These are phyloP conservation scores for Iberis pinnata DNA, from an alignment of 345 rosid genomes.

Conservation along the genomic window DNA sequence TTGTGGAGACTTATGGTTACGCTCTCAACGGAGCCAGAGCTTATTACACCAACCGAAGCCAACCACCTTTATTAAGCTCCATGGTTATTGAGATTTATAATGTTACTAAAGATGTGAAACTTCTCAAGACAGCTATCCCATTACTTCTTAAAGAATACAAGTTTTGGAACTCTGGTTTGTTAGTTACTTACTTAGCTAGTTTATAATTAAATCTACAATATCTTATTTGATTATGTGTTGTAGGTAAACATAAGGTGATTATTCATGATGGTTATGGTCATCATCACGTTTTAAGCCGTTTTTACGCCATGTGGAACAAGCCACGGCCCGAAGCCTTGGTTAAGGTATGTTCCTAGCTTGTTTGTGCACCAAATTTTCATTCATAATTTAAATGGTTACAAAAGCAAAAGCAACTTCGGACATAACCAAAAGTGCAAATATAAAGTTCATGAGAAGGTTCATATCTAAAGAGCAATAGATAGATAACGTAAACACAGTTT, in stretches of 20 bases:
- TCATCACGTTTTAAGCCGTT: slow-evolving; percentile 56
- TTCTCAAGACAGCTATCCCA: slow-evolving; percentile 50
- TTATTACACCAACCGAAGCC: slow-evolving; percentile 82
- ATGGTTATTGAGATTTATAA: slow-evolving; percentile 64
- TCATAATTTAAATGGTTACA: too few species aligned
- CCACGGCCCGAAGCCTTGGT: slow-evolving; percentile 78
- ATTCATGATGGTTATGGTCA: slow-evolving; percentile 41
- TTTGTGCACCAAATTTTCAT: too few species aligned
- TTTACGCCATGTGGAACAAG: slow-evolving; percentile 83
- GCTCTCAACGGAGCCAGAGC: slow-evolving; percentile 73
- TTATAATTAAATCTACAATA: background rate
- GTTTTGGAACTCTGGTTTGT: slow-evolving; percentile 75
- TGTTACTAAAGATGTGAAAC: slow-evolving; percentile 50
- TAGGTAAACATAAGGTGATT: slow-evolving; percentile 61
- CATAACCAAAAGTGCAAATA: too few species aligned
- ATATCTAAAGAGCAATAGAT: too few species aligned
- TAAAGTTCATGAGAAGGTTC: too few species aligned
- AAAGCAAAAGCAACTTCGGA: too few species aligned
- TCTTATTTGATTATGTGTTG: background rate
- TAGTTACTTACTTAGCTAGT: background rate
- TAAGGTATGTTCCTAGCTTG: slow-evolving; percentile 36
- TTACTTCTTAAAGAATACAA: slow-evolving; percentile 63
- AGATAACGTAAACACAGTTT: too few species aligned
- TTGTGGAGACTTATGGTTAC: slow-evolving; percentile 59
- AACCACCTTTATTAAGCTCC: slow-evolving; percentile 86